These are phyloP conservation scores for Dictyostelium intermedium DNA, from an alignment of 78 protist species.

Conservation along the genomic window DNA sequence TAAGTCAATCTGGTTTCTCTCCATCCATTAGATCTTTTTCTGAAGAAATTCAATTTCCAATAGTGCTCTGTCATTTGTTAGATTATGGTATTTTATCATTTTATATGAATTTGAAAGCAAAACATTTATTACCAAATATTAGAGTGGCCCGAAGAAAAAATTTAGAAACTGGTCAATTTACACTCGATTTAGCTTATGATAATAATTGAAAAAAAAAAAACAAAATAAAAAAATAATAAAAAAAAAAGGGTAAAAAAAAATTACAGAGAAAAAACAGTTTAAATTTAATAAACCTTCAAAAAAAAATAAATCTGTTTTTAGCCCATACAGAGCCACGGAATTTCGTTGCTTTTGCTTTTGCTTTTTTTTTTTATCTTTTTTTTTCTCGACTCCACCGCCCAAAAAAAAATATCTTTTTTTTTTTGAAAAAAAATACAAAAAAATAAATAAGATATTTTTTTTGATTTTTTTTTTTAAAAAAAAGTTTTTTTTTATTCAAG, in stretches of 20 bases:
- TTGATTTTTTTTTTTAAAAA: background rate
- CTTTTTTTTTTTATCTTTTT: too few species aligned
- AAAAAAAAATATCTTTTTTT: background rate
- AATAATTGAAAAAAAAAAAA: background rate
- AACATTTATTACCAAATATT: slow-evolving; percentile 29
- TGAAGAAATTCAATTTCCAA: slow-evolving; percentile 8
- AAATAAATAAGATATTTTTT: background rate
- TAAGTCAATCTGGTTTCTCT: slow-evolving; percentile 23
- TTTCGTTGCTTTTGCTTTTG: background rate
- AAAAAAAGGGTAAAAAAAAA: too few species aligned
- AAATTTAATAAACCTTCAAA: too few species aligned
- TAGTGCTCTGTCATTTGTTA: slow-evolving; percentile 10
- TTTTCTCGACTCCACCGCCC: background rate
- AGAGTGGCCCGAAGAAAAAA: background rate
- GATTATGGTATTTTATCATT: slow-evolving; percentile 32
- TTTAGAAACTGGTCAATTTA: background rate
- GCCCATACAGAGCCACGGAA: background rate
- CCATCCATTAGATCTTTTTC: background rate
- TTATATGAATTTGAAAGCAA: slow-evolving; percentile 12
- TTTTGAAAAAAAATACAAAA: background rate
- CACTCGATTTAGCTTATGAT: background rate
- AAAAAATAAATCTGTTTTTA: background rate
- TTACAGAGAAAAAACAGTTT: background rate
- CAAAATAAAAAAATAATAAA: too few species aligned
- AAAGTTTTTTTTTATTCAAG: background rate